phyloP scores from a whole-genome alignment of 2,329 filamentous ascomycete genomes.

The Alternaria incomplexa region DNA sequence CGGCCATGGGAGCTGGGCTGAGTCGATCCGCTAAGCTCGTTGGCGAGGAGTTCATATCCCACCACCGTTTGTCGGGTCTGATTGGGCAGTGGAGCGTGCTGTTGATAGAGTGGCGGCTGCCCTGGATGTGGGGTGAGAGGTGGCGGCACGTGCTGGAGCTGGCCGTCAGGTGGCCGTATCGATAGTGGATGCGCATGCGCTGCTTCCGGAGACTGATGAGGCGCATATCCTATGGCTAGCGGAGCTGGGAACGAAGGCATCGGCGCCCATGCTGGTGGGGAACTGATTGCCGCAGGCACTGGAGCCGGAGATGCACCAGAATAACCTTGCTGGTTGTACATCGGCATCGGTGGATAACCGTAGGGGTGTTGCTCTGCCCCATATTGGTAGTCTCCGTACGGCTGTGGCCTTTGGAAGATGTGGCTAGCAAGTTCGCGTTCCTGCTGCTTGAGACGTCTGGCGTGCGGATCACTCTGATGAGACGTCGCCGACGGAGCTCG shows the following conservation, averaged over 20 bases:
- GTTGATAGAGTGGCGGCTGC: conserved; percentile 37
- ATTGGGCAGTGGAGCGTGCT: conserved; percentile 28
- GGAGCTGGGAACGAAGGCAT: conserved; percentile 29
- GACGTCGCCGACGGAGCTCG: conserved; percentile 29
- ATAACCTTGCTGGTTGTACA: conserved; percentile 36
- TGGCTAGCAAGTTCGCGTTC: conserved; percentile 44
- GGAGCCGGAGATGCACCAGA: conserved; percentile 33
- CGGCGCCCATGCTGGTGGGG: conserved; percentile 31
- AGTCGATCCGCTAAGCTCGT: conserved; percentile 40
- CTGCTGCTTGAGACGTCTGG: conserved; percentile 36
- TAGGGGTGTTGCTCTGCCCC: conserved; percentile 32
- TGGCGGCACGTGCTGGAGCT: conserved; percentile 23
- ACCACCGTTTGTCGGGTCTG: conserved; percentile 37
- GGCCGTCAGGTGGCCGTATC: conserved; percentile 20
- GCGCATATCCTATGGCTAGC: conserved; percentile 32
- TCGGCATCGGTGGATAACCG: conserved; percentile 31
- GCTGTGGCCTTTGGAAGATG: conserved; percentile 45
- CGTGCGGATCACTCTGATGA: conserved; percentile 33
- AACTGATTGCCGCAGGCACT: conserved; percentile 23
- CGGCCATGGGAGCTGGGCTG: conserved; percentile 20
- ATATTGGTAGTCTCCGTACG: conserved; percentile 41
- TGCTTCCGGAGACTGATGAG: conserved; percentile 29
- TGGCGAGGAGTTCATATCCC: conserved; percentile 49
- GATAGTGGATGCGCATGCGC: conserved; percentile 31
- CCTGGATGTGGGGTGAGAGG: conserved; percentile 26